Conservation (phyloP, 176 grass and related monocot species). For the Carex pumila region DNA sequence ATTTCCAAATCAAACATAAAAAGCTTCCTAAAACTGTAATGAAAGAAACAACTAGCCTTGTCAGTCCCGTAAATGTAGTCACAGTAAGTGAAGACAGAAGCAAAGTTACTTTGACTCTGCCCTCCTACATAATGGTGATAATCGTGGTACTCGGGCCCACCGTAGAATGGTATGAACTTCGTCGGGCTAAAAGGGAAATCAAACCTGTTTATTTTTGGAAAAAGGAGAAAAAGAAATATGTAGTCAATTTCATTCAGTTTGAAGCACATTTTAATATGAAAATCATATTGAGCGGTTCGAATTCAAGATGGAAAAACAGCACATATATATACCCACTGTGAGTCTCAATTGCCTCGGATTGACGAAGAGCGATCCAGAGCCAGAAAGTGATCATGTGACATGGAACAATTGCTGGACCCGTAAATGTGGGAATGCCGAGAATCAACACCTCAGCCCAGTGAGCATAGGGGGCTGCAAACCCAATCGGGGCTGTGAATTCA, state of each 20-base stretch:
- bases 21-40: neutral
- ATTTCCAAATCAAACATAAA: neutral
- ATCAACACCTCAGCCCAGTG: conserved; percentile 90
- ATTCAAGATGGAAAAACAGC: too few species aligned
- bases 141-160: conserved; percentile 94
- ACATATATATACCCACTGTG: conserved; percentile 55
- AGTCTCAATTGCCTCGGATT: conserved; percentile 79
- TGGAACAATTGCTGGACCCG: conserved; percentile 54
- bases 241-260: neutral
- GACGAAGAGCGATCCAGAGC: conserved; percentile 73
- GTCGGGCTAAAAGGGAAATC: conserved; percentile 85
- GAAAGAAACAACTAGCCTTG: conserved; percentile 38
- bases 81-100: conserved; percentile 92
- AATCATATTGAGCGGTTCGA: too few species aligned
- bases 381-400: conserved; percentile 87
- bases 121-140: conserved; percentile 93
- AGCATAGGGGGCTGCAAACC: conserved; percentile 73
- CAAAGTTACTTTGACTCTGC: conserved; percentile 89
- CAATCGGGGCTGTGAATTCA: conserved; percentile 75
- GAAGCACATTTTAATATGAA: neutral
- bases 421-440: conserved; percentile 63
- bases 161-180: conserved; percentile 91
- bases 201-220: conserved; percentile 43
- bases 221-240: neutral
- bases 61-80: conserved; percentile 92